A percentile compares a stretch with the other conserved stretches of the same genome.
These are phyloP conservation scores for Solanum peruvianum DNA, from an alignment of 257 asterid genomes.

Conservation along the genomic window DNA sequence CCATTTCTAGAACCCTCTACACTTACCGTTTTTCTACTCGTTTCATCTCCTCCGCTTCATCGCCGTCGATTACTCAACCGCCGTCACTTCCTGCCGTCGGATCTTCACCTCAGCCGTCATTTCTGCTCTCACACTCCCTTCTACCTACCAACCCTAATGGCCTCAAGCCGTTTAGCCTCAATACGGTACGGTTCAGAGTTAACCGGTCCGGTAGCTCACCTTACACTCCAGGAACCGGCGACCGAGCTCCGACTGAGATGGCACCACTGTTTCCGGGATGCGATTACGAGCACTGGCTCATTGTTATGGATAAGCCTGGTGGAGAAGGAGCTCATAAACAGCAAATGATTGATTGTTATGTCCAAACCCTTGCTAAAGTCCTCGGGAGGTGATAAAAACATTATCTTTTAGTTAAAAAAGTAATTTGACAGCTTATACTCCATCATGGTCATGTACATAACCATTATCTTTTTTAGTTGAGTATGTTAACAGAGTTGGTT, in stretches of 20 bases:
- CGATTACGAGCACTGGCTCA: slow-evolving; percentile 21
- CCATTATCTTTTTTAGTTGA: neutral
- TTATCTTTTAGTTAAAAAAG: neutral
- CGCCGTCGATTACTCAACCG: neutral
- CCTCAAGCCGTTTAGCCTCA: neutral
- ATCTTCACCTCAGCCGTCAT: neutral
- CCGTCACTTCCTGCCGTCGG: neutral
- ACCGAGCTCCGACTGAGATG: slow-evolving; percentile 14
- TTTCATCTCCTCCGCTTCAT: neutral
- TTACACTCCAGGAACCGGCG: neutral
- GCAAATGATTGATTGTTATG: slow-evolving; percentile 16
- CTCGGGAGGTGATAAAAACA: slow-evolving; percentile 6
- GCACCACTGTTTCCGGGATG: slow-evolving; percentile 14
- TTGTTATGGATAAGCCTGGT: slow-evolving; percentile 15
- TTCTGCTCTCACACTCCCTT: slow-evolving; percentile 1
- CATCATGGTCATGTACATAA: neutral
- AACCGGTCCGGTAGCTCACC: slow-evolving; percentile 6
- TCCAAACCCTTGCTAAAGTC: slow-evolving; percentile 21
- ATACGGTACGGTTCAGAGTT: neutral
- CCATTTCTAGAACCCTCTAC: neutral
- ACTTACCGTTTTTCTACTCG: neutral
- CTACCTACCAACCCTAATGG: neutral
- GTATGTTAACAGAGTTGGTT: neutral
- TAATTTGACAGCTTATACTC: neutral
- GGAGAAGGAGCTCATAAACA: slow-evolving; percentile 17